Percentiles rank a stretch among this genome's conserved stretches.
Evolutionary conservation across 2,329 filamentous ascomycete genomes (phyloP).

Genomic region (Apiospora marii): DNA sequence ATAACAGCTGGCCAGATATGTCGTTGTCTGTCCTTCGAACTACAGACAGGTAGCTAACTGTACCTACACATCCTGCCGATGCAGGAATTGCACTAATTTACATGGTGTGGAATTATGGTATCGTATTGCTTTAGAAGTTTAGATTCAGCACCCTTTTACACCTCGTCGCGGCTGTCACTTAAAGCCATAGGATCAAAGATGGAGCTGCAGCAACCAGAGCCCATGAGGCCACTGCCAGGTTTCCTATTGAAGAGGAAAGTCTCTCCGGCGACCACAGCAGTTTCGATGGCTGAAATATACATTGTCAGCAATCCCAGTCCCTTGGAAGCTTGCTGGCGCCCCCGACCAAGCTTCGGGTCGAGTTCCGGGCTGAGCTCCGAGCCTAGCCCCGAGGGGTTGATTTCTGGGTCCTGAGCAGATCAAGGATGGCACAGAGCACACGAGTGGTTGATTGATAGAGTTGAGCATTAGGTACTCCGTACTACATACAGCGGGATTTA

Average conservation of each 20-base stretch:
- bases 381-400: conserved; percentile 7
- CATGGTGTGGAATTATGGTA: too few relatives aligned
- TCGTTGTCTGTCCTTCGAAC: too few relatives aligned
- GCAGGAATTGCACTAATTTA: too few relatives aligned
- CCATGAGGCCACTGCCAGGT: too few relatives aligned
- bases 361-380: conserved; percentile 20
- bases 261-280: background rate
- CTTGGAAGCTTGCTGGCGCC: background rate
- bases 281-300: background rate
- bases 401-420: background rate
- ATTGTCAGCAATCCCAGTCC: background rate
- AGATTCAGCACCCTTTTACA: background rate
- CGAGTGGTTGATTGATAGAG: background rate
- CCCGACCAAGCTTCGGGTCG: background rate
- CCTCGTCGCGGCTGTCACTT: background rate
- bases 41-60: too few relatives aligned
- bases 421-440: conserved; percentile 13
- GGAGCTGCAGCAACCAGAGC: background rate
- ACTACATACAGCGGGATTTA: background rate
- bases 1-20: too few relatives aligned
- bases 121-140: background rate
- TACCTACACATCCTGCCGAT: too few relatives aligned
- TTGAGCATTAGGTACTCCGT: background rate
- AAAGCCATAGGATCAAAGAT: background rate
- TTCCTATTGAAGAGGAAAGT: background rate